Evolutionary conservation across 345 rosid genomes (phyloP).

Genomic region (Trapa bicornis): DNA sequence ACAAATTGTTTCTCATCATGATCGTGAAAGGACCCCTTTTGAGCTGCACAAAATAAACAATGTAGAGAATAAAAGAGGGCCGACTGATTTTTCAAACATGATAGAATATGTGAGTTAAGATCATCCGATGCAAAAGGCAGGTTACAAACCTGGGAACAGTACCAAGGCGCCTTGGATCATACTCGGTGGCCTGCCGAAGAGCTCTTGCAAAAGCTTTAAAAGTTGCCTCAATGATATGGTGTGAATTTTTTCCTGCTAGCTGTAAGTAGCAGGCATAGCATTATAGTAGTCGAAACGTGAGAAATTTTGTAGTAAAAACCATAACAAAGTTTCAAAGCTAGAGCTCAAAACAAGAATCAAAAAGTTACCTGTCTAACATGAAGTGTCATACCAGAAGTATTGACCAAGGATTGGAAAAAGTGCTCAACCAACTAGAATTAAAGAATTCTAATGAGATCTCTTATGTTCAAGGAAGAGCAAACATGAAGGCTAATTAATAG

Average conservation of each 20-base stretch:
- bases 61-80: neutral
- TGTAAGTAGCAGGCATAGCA: slow-evolving; percentile 18
- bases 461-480: too few species aligned
- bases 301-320: neutral
- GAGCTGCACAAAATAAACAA: slow-evolving; percentile 42
- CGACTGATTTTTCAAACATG: neutral
- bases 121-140: neutral
- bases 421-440: slow-evolving; percentile 75
- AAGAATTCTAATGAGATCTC: too few species aligned
- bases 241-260: slow-evolving; percentile 90
- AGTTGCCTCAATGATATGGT: slow-evolving; percentile 90
- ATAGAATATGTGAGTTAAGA: neutral
- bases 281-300: neutral
- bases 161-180: slow-evolving; percentile 66
- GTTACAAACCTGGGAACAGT: slow-evolving; percentile 64
- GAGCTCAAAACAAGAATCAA: neutral
- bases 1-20: slow-evolving; percentile 13
- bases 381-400: slow-evolving; percentile 92
- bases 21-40: slow-evolving; percentile 66
- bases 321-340: neutral
- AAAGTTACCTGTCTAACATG: slow-evolving; percentile 72
- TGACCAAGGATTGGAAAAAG: slow-evolving; percentile 84
- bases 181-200: slow-evolving; percentile 75
- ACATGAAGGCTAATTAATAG: too few species aligned
- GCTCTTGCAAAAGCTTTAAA: slow-evolving; percentile 98